Base-by-base conservation (phyloP, 225 moss, liverwort and hornwort genomes). In the Thuidium tamariscinum region DNA sequence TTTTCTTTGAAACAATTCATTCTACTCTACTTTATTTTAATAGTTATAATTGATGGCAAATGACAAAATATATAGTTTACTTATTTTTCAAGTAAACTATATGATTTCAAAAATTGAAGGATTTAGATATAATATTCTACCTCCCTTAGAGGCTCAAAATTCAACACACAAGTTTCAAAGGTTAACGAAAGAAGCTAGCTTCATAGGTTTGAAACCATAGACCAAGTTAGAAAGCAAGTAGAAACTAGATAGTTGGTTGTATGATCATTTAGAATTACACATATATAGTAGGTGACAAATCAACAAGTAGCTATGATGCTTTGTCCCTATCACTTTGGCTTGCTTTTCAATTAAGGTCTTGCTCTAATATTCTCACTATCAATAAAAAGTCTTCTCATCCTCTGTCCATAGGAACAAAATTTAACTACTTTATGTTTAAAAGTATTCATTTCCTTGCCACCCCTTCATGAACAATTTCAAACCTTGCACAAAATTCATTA, bases 331-430 rank as follows among this genome's bases (percentile, higher is more conserved):
- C 2, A 27, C 44, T 71, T 71, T n/a, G 46, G 10, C 19, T 63
- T 63, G 29, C 15, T 29, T 46, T 30, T 52, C 29, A 72, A 30
- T 27, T 16, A n/a, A 51, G 5, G 12, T n/a, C 22, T 19, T 4
- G 17, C 0, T 30, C 7, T 48, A 48, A 48, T 7, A 6, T 48
- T 19, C 1, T 0, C 0, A 0, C 7, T 34, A 5, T 75, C 9
- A 52, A 13, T 22, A 5, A 6, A 51, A 34, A 22, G 13, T 52
- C 9, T 75, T 9, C 15, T 14, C 2, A 7, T 5, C 1, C 49
- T 30, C 1, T 1, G 0, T 48, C 19, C 5, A 51, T 22, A 20
- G 9, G 3, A 52, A 52, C 5, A n/a, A n/a, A 74, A 52, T 9
- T 51, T 22, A 30, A 23, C n/a, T n/a, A n/a, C n/a, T n/a, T n/a